phyloP scores from a whole-genome alignment of 2,329 filamentous ascomycete species.

The Diaporthe nobilis region DNA sequence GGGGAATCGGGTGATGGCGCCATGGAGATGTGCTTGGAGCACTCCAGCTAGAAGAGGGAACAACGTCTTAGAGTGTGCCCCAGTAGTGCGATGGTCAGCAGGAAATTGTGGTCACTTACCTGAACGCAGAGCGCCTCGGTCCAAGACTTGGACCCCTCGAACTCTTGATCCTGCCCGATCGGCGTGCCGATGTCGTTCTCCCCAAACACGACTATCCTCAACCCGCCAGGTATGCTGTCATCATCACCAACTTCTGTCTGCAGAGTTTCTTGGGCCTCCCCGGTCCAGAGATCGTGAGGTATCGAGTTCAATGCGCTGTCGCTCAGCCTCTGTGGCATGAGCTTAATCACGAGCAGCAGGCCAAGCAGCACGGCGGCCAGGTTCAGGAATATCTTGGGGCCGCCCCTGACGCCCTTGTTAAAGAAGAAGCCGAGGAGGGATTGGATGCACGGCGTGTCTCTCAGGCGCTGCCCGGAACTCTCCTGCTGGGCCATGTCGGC shows the following conservation, averaged over 20 bases:
- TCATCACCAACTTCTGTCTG: background rate
- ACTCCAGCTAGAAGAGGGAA: conserved; percentile 56
- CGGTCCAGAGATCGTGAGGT: conserved; percentile 42
- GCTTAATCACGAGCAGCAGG: conserved; percentile 45
- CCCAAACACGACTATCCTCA: conserved; percentile 68
- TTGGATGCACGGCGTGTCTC: conserved; percentile 35
- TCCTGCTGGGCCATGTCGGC: conserved; percentile 37
- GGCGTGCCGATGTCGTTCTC: conserved; percentile 62
- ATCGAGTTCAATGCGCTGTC: conserved; percentile 43
- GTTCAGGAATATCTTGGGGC: conserved; percentile 48
- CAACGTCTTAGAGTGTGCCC: background rate
- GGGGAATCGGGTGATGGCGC: conserved; percentile 60
- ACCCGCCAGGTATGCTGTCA: conserved; percentile 47
- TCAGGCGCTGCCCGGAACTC: conserved; percentile 11
- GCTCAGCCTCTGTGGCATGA: conserved; percentile 44
- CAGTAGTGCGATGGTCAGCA: too few relatives aligned
- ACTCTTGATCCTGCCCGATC: conserved; percentile 41
- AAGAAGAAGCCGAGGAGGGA: conserved; percentile 49
- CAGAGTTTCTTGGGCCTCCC: conserved; percentile 17
- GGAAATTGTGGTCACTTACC: conserved; percentile 50
- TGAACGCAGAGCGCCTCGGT: conserved; percentile 64
- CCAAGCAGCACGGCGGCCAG: conserved; percentile 44
- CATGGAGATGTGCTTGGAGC: conserved; percentile 61
- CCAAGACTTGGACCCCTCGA: conserved; percentile 55
- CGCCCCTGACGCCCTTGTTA: conserved; percentile 47